Evolutionary conservation across 2,329 filamentous ascomycete genomes (phyloP), one percentile per base, ranked within the genome.

Genomic region (Thyridium curvatum): DNA sequence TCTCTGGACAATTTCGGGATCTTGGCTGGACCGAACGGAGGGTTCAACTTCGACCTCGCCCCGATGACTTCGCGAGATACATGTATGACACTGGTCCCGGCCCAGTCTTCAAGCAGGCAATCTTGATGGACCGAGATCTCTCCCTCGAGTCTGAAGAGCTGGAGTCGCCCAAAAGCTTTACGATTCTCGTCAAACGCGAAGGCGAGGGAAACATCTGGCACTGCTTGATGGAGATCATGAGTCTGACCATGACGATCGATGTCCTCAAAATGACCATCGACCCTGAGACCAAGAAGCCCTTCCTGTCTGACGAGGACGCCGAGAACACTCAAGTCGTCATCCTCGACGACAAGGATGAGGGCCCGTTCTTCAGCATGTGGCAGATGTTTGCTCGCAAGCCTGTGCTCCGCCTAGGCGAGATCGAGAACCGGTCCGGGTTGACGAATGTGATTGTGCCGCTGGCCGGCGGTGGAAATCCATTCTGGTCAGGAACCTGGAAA

Each of bases 401-500:
- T 15, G 35, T 59, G 21, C 21, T 26, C 9, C 57, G 61, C 2
- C 35, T 60, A 17, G 30, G 37, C 7, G 50, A 61, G 9, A 32
- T 50, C 2, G 35, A 13, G 10, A 32, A 37, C 36, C 38, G 16
- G 18, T 37, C 4, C 21, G 6, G 10, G 6, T 6, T 26, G n/a
- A 35, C 51, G 33, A 59, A 60, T 37, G 21, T 66, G 26, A 58
- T 69, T 37, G 42, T 68, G n/a, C 64, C 65, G 1, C 47, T 68
- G 3, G 51, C 64, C 12, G 64, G 64, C 32, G 59, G 52, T 16
- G 59, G 55, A 46, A 68, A 64, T 43, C 62, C 65, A 1, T 44
- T 64, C 14, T 68, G 65, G 65, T 6, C 21, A 54, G 62, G 41
- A 59, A 56, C n/a, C 42, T 65, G 58, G 56, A 46, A 52, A 5